A percentile compares a stretch with the other conserved stretches of the same genome.
These are phyloP conservation scores for Massariosphaeria phaeospora DNA, from an alignment of 495 filamentous ascomycete species.

Conservation along the genomic window DNA sequence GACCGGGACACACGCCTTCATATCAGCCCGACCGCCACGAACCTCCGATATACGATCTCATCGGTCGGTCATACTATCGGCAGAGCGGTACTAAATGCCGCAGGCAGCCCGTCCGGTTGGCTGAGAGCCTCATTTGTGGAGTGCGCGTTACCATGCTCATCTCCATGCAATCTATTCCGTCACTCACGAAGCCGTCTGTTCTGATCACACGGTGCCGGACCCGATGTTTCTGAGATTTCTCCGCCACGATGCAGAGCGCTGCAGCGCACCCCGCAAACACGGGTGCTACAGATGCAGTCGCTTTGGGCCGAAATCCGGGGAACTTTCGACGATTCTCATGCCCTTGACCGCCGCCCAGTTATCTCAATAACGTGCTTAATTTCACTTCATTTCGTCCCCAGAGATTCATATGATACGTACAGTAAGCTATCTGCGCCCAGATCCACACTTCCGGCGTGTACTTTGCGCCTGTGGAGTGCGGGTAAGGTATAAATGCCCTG, in stretches of 20 bases:
- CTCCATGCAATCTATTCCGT: not conserved
- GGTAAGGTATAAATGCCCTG: not conserved
- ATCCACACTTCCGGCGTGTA: not conserved
- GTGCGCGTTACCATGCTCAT: not conserved
- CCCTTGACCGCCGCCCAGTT: not conserved
- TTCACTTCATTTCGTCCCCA: not conserved
- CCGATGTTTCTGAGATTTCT: not conserved
- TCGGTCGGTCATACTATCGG: not conserved
- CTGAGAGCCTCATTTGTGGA: not conserved
- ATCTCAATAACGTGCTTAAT: not conserved
- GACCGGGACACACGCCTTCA: not conserved
- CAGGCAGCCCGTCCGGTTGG: not conserved
- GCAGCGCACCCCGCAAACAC: too few species aligned
- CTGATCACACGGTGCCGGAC: not conserved
- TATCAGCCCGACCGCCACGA: not conserved
- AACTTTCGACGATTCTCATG: not conserved
- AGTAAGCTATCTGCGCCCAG: not conserved
- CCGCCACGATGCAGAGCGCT: too few species aligned
- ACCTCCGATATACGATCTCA: not conserved
- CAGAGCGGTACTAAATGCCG: not conserved
- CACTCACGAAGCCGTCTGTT: not conserved
- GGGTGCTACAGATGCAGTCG: too few species aligned
- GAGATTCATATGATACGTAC: not conserved
- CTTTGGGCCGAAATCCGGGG: not conserved
- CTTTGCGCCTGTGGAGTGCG: not conserved